Conservation (phyloP, 805 yeast species). For the Candida nanaspora region DNA sequence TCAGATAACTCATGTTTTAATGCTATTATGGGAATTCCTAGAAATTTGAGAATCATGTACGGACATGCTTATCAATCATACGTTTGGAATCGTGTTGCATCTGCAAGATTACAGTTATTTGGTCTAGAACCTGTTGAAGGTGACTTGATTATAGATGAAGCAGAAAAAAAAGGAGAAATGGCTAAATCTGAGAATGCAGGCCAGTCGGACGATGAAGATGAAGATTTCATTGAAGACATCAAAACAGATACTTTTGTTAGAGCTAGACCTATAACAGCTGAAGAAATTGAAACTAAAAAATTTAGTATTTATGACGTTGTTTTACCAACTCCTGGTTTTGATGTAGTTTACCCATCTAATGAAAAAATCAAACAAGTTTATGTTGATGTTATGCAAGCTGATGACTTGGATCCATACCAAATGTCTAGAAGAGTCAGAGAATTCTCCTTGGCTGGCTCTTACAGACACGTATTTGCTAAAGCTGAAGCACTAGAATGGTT, state of each 20-base stretch:
- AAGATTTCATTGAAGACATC: conserved; percentile 65
- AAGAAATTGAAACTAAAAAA: conserved; percentile 53
- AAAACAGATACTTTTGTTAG: conserved; percentile 48
- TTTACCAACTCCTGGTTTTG: conserved; percentile 95
- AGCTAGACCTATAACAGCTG: conserved; percentile 70
- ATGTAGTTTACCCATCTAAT: conserved; percentile 77
- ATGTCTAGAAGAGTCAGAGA: conserved; percentile 85
- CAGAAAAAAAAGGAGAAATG: conserved; percentile 5
- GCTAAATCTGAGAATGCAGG: too few species aligned
- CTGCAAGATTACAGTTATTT: conserved; percentile 62
- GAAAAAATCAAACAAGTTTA: conserved; percentile 52
- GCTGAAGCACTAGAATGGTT: conserved; percentile 60
- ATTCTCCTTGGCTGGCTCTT: conserved; percentile 87
- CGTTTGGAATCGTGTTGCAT: conserved; percentile 86
- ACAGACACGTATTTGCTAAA: conserved; percentile 63
- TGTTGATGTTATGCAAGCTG: conserved; percentile 66
- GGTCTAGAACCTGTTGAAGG: conserved; percentile 73
- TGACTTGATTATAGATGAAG: conserved; percentile 55
- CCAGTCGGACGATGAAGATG: conserved; percentile 39
- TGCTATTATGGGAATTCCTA: conserved; percentile 84
- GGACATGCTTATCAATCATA: conserved; percentile 97
- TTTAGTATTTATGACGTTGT: conserved; percentile 78
- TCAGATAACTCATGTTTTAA: conserved; percentile 54
- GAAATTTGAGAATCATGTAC: conserved; percentile 89
- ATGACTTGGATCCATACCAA: conserved; percentile 73